Evolutionary conservation across 768 basidiomycete genomes (phyloP).

Genomic region (Tulasnella sp.): DNA sequence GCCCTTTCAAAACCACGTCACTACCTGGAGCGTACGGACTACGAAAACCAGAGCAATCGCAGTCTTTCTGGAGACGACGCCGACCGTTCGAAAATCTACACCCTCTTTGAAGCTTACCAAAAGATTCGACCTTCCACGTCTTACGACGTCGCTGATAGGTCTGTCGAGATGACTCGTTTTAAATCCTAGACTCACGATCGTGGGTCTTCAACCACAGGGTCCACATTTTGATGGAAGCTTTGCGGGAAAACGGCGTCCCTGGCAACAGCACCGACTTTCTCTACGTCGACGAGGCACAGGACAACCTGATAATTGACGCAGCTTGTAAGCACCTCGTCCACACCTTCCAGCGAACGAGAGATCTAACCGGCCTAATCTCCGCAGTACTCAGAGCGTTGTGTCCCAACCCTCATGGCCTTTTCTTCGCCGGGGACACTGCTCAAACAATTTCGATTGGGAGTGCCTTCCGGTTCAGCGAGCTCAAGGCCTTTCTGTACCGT

Average conservation of each 20-base stretch:
- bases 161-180: background rate
- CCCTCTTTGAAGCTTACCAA: background rate
- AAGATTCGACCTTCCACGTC: background rate
- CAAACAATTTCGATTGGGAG: conserved; percentile 18
- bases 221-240: background rate
- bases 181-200: too few species aligned
- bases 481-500: conserved; percentile 9
- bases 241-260: background rate
- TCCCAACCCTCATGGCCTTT: conserved; percentile 20
- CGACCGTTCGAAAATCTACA: background rate
- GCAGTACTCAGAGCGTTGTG: conserved; percentile 11
- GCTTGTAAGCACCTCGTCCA: background rate
- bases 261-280: conserved; percentile 45
- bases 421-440: conserved; percentile 33
- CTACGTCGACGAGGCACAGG: conserved; percentile 74
- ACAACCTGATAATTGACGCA: conserved; percentile 59
- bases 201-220: too few species aligned
- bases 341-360: too few species aligned
- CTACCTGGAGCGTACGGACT: background rate
- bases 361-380: too few species aligned
- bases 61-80: background rate
- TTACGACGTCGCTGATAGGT: background rate
- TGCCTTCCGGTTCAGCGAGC: conserved; percentile 19
- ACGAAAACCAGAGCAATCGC: background rate
- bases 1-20: conserved; percentile 34